Evolutionary conservation across 129 eudicot species (phyloP), one percentile per base, ranked within the genome.

Genomic region (Flaveria bidentis): DNA sequence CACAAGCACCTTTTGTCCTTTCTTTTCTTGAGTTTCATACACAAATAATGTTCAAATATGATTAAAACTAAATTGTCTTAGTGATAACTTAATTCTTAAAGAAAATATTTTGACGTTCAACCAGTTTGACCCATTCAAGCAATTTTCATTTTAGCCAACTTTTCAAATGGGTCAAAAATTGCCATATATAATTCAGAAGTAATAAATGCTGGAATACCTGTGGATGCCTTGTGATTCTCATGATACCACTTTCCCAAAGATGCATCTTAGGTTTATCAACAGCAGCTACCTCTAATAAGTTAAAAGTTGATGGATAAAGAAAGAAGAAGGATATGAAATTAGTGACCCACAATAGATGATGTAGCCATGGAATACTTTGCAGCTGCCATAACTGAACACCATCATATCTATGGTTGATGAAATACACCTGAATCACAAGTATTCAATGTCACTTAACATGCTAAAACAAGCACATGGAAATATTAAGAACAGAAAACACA

Each of bases 221-320:
- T 68, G 99, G 99, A 67, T 95, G 99, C 85, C 99, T 86, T 23
- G 99, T 95, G 75, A 95, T 91, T 86, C 99, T 91, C 97, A 95
- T 95, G 72, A 95, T 89, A 77, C 99, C 99, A 61, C 92, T 95
- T 85, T 95, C 99, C 99, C 99, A 95, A 18, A 95, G 96, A 82
- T 95, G 99, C 99, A 95, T 89, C 73, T 89, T 89, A 22, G 99
- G 97, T 86, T 95, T 91, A 81, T 95, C 97, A 44, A 95, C 97
- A 65, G 99, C 99, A 20, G 99, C 99, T 49, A 95, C 99, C 85
- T 95, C 99, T 80, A 95, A 79, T 56, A 95, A 78, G 68, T 95
- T 95, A 80, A 95, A 95, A 12, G 99, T 95, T 47, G 99, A 95
- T 14, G 99, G 99, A 61, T 95, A 95, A 0, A 95, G 97, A 76